Conservation (phyloP, 768 basidiomycete species). For the Mycena metata region DNA sequence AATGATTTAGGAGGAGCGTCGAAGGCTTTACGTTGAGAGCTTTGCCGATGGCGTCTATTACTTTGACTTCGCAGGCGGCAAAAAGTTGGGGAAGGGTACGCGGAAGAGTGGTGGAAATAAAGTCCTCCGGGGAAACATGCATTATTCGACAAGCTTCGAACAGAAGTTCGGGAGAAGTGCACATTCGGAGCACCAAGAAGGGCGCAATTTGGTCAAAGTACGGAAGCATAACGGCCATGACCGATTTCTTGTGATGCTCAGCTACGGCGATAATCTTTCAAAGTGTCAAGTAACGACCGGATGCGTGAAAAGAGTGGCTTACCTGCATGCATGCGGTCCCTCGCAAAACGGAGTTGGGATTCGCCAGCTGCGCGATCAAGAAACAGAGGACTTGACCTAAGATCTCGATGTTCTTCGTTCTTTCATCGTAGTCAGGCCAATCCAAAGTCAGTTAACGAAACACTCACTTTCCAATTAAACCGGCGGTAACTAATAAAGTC, state of each 20-base stretch:
- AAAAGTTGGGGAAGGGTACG: slow-evolving; percentile 80
- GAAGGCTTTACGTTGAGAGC: slow-evolving; percentile 62
- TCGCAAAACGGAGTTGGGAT: slow-evolving; percentile 76
- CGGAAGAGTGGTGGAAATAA: slow-evolving; percentile 73
- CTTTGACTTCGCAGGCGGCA: slow-evolving; percentile 67
- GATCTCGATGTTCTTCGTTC: slow-evolving; percentile 63
- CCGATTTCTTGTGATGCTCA: slow-evolving; percentile 68
- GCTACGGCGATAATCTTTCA: slow-evolving; percentile 70
- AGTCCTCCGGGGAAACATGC: slow-evolving; percentile 65
- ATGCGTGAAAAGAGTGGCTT: slow-evolving; percentile 30
- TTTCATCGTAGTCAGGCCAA: slow-evolving; percentile 41
- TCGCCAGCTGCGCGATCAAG: slow-evolving; percentile 76
- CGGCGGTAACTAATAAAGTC: slow-evolving; percentile 72
- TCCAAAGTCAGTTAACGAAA: background rate
- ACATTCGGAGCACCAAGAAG: slow-evolving; percentile 71
- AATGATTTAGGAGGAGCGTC: slow-evolving; percentile 67
- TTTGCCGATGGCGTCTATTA: slow-evolving; percentile 72
- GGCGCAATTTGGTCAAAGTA: slow-evolving; percentile 77
- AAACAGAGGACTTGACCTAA: slow-evolving; percentile 72
- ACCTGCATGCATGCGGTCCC: slow-evolving; percentile 80
- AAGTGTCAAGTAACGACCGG: slow-evolving; percentile 24
- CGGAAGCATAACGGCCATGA: slow-evolving; percentile 78
- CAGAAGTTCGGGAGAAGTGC: slow-evolving; percentile 70
- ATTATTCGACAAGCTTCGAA: slow-evolving; percentile 79
- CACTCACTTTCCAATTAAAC: slow-evolving; percentile 66